A percentile compares a stretch with the other conserved stretches of the same genome.
Conservation (phyloP, 164 flowering plant genomes). For the Stephania japonica region DNA sequence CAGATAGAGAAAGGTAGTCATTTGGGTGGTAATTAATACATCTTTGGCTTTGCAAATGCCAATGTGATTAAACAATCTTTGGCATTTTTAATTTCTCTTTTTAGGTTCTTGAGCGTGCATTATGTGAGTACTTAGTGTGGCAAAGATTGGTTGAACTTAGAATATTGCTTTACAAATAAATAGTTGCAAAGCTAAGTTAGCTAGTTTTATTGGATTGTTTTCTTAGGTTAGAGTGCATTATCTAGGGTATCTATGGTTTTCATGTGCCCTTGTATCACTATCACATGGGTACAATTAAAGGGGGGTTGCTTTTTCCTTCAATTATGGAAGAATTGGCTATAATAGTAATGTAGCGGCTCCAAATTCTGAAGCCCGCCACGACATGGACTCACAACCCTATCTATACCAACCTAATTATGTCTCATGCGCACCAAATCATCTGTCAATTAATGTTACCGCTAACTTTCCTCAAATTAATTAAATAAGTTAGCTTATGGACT, state of each 20-base stretch:
- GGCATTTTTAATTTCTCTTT: no score
- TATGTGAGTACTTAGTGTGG: background rate
- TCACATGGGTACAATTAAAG: background rate
- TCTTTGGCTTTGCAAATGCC: background rate
- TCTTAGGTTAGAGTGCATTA: background rate
- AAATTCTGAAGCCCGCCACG: no score
- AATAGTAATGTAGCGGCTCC: no score
- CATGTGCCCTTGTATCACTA: background rate
- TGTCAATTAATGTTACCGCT: no score
- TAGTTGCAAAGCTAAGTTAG: background rate
- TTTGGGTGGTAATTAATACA: no score
- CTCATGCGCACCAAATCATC: no score
- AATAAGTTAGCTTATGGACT: no score
- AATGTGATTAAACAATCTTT: background rate
- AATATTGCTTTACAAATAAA: background rate
- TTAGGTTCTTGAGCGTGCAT: background rate
- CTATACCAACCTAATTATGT: no score
- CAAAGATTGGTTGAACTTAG: background rate
- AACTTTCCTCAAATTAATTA: no score
- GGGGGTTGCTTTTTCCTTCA: background rate
- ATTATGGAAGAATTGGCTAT: background rate
- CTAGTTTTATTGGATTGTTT: background rate
- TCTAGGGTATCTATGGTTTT: background rate
- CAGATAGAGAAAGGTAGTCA: background rate
- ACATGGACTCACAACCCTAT: no score